These are phyloP conservation scores for Rhodotorula babjevae DNA, from an alignment of 768 basidiomycete species.

Conservation along the genomic window DNA sequence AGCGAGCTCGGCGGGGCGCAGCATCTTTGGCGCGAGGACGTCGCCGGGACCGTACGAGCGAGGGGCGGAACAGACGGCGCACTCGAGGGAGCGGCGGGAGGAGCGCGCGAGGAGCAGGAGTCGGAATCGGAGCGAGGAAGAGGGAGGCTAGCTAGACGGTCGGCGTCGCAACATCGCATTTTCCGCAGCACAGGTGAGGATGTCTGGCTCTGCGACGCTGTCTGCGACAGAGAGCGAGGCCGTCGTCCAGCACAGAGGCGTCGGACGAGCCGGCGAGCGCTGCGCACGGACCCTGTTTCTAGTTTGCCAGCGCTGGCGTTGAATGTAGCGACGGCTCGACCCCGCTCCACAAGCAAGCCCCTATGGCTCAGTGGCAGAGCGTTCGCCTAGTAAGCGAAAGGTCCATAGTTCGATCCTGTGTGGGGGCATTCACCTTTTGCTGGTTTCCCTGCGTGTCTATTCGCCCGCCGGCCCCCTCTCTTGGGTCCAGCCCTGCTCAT, in stretches of 20 bases:
- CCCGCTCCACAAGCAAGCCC: neutral
- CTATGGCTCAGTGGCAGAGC: constrained; percentile 22
- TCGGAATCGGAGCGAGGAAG: neutral
- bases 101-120: neutral
- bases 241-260: no score
- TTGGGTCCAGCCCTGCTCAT: no score
- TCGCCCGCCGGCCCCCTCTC: neutral
- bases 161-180: no score
- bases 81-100: neutral
- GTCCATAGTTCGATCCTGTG: constrained; percentile 21
- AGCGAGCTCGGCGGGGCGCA: neutral
- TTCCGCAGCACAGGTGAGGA: no score
- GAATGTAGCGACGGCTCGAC: no score
- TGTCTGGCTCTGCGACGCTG: no score
- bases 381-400: constrained; percentile 22
- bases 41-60: neutral
- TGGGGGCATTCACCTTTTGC: constrained; percentile 7
- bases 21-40: neutral
- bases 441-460: neutral
- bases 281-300: no score
- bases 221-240: no score
- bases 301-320: no score
- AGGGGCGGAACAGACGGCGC: neutral
- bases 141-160: neutral
- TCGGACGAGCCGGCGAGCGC: no score